Evolutionary conservation across 805 yeast species (phyloP).

Genomic region (Cyberlindnera euphorbiae): DNA sequence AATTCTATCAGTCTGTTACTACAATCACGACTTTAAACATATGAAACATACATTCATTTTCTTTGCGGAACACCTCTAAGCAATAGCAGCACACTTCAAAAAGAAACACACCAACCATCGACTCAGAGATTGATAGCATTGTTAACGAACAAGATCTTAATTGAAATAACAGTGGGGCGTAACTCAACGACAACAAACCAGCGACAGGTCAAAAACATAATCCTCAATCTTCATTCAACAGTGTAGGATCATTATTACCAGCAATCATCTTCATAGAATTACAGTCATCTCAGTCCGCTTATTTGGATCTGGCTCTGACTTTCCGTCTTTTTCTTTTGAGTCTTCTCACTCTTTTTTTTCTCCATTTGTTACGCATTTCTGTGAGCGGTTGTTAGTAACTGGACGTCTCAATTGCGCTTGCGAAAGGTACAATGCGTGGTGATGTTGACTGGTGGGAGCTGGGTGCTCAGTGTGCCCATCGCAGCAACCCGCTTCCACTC

Average conservation of each 20-base stretch:
- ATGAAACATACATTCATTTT: conserved; percentile 8
- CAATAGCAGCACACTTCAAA: not conserved
- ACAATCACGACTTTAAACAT: not conserved
- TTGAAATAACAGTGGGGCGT: conserved; percentile 5
- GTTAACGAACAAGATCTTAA: conserved; percentile 6
- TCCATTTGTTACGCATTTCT: conserved; percentile 95
- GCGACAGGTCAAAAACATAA: conserved; percentile 6
- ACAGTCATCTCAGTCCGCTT: conserved; percentile 45
- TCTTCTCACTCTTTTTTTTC: conserved; percentile 99
- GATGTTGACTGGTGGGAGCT: too few relatives aligned
- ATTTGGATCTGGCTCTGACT: conserved; percentile 99
- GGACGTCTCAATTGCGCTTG: too few relatives aligned
- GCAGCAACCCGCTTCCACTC: too few relatives aligned
- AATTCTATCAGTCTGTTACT: too few relatives aligned
- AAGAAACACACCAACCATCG: not conserved
- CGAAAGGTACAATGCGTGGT: too few relatives aligned
- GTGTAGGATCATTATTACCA: too few relatives aligned
- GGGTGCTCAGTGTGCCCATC: too few relatives aligned
- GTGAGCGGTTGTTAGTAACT: conserved; percentile 17
- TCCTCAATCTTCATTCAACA: too few relatives aligned
- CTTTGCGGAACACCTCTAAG: conserved; percentile 2
- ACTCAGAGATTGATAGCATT: conserved; percentile 1
- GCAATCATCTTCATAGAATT: conserved; percentile 1
- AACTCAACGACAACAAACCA: not conserved
- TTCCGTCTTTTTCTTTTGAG: conserved; percentile 99